Evolutionary conservation across 2,329 filamentous ascomycete species (phyloP).

Genomic region (Lasiodiplodia theobromae): DNA sequence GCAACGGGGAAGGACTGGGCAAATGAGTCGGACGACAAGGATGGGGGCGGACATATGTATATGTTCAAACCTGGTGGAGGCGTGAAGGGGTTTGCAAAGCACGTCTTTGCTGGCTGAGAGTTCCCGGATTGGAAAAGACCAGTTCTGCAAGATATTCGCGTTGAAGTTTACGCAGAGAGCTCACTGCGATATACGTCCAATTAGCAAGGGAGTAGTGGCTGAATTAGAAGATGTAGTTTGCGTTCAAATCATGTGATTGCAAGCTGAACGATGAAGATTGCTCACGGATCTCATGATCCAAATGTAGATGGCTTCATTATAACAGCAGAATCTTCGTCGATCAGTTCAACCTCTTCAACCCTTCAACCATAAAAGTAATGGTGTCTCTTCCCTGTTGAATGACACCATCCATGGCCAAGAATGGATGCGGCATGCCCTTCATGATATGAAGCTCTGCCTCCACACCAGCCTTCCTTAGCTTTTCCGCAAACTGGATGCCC

Average conservation of each 20-base stretch:
- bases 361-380: slow-evolving; percentile 19
- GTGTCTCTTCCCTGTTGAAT: slow-evolving; percentile 25
- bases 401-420: slow-evolving; percentile 27
- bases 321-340: background rate
- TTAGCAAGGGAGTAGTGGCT: too few species aligned
- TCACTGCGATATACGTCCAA: too few species aligned
- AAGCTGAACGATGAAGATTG: too few species aligned
- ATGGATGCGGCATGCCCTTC: slow-evolving; percentile 27
- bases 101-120: background rate
- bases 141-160: too few species aligned
- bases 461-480: slow-evolving; percentile 34
- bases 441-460: slow-evolving; percentile 30
- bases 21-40: background rate
- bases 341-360: slow-evolving; percentile 15
- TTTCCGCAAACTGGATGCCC: slow-evolving; percentile 40
- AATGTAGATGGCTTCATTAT: background rate
- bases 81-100: slow-evolving; percentile 11
- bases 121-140: background rate
- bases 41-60: background rate
- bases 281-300: too few species aligned
- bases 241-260: too few species aligned
- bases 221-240: too few species aligned
- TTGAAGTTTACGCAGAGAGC: too few species aligned
- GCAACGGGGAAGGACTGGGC: background rate
- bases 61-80: background rate